Evolutionary conservation across 208 protist species (phyloP).

Genomic region (Porcisia deanei): DNA sequence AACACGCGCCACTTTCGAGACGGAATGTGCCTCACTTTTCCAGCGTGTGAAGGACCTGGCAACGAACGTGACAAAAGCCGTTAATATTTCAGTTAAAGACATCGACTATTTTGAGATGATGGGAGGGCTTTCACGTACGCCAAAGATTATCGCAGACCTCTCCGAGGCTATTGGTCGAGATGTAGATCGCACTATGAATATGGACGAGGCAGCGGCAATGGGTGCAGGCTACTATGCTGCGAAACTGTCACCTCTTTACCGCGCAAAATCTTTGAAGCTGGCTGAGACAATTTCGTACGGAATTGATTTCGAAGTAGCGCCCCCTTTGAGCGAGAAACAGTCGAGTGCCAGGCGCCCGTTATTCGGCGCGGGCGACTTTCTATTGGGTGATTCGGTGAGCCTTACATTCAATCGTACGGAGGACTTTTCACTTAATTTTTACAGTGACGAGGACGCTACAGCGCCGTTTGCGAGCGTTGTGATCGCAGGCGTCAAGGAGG

Average conservation of each 20-base stretch:
- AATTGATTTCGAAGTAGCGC: slow-evolving; percentile 54
- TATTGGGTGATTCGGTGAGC: slow-evolving; percentile 53
- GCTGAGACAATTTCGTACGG: slow-evolving; percentile 54
- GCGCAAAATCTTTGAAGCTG: slow-evolving; percentile 71
- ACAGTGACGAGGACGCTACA: slow-evolving; percentile 9
- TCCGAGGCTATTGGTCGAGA: slow-evolving; percentile 50
- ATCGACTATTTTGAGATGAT: slow-evolving; percentile 89
- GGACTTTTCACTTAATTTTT: slow-evolving; percentile 75
- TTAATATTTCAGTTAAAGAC: slow-evolving; percentile 40
- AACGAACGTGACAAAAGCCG: slow-evolving; percentile 38
- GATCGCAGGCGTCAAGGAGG: slow-evolving; percentile 50
- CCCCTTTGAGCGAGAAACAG: slow-evolving; percentile 32
- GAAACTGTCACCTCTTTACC: slow-evolving; percentile 76
- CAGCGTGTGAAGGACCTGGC: slow-evolving; percentile 58
- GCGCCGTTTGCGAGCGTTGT: slow-evolving; percentile 40
- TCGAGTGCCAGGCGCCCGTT: slow-evolving; percentile 16
- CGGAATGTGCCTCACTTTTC: slow-evolving; percentile 79
- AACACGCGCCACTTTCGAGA: slow-evolving; percentile 83
- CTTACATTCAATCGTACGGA: slow-evolving; percentile 76
- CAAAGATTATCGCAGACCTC: slow-evolving; percentile 81
- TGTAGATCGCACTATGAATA: slow-evolving; percentile 89
- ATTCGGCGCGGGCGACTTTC: slow-evolving; percentile 5
- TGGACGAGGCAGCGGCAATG: slow-evolving; percentile 89
- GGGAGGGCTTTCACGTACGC: slow-evolving; percentile 84
- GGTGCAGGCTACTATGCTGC: slow-evolving; percentile 88